Conservation (phyloP, 768 basidiomycete species). For the Leccinum truebloodii region DNA sequence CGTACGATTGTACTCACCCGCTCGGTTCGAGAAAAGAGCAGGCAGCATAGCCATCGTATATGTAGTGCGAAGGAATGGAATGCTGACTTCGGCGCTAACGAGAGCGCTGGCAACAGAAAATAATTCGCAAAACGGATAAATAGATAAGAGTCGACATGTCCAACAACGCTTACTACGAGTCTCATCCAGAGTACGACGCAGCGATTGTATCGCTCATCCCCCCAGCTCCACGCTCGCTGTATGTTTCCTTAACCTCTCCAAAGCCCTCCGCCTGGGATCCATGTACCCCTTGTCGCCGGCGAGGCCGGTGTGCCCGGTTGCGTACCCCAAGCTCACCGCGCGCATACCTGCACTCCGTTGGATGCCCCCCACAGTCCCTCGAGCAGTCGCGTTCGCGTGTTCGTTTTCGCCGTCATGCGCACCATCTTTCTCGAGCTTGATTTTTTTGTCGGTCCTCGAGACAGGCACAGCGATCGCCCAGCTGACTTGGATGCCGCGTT, state of each 20-base stretch:
- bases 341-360: slow-evolving; percentile 25
- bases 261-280: slow-evolving; percentile 27
- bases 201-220: slow-evolving; percentile 6
- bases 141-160: background rate
- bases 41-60: background rate
- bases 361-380: background rate
- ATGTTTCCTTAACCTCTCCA: slow-evolving; percentile 21
- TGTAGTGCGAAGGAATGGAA: background rate
- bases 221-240: slow-evolving; percentile 21
- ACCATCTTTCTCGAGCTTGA: background rate
- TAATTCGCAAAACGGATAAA: background rate
- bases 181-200: background rate
- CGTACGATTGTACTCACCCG: no score
- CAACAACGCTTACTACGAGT: slow-evolving; percentile 1
- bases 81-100: background rate
- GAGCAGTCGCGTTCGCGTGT: background rate
- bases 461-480: slow-evolving; percentile 71
- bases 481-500: slow-evolving; percentile 71
- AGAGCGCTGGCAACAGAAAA: background rate
- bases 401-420: slow-evolving; percentile 13
- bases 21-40: background rate
- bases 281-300: slow-evolving; percentile 6
- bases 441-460: slow-evolving; percentile 6
- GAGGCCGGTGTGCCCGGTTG: slow-evolving; percentile 11
- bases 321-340: slow-evolving; percentile 30